A percentile compares a stretch with the other conserved stretches of the same genome.
Conservation (phyloP, 2,329 filamentous ascomycete species). For the Aspergillus candidus region DNA sequence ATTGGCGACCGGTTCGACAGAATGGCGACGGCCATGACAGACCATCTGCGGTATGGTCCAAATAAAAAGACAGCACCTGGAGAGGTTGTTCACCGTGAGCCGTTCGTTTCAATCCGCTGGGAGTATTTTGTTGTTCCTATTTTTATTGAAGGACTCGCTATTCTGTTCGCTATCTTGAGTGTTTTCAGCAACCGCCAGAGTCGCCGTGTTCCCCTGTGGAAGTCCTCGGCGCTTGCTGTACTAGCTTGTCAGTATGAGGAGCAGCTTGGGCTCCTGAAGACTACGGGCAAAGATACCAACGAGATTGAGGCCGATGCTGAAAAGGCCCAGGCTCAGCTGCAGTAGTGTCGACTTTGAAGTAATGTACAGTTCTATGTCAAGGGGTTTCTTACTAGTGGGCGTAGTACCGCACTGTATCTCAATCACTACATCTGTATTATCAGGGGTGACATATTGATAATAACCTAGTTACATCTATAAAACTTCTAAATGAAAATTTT, state of each 20-base stretch:
- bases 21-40: conserved; percentile 12
- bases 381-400: too few relatives aligned
- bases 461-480: too few relatives aligned
- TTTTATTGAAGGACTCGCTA: conserved; percentile 5
- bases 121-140: conserved; percentile 11
- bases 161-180: conserved; percentile 11
- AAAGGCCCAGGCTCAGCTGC: conserved; percentile 7
- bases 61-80: conserved; percentile 7
- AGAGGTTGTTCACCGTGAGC: conserved; percentile 5
- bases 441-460: too few relatives aligned
- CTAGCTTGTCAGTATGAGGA: conserved; percentile 9
- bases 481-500: too few relatives aligned
- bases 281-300: conserved; percentile 5
- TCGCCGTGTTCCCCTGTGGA: conserved; percentile 12
- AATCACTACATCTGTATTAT: too few relatives aligned
- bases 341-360: not conserved
- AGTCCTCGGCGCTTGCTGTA: conserved; percentile 14
- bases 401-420: too few relatives aligned
- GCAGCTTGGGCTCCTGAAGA: conserved; percentile 5
- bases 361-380: too few relatives aligned
- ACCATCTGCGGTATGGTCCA: conserved; percentile 10
- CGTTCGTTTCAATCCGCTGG: conserved; percentile 13
- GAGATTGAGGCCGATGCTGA: conserved; percentile 6
- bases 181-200: conserved; percentile 10
- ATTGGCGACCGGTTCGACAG: conserved; percentile 8